Evolutionary conservation across 768 basidiomycete species (phyloP), one percentile per base, ranked within the genome.

Genomic region (Pleurotus tuoliensis): DNA sequence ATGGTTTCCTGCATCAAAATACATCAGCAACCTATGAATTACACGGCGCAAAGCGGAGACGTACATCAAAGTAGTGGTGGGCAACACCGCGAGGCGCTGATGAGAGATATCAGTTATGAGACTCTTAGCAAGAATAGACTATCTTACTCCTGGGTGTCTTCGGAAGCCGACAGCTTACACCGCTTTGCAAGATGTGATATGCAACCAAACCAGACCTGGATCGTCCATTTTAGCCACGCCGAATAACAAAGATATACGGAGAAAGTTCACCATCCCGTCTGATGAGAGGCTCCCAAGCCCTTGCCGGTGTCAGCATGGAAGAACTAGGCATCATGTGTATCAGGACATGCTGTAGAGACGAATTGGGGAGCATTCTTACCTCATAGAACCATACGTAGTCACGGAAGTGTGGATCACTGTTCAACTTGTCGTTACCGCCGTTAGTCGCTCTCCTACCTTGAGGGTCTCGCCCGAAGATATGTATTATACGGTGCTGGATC

Each of bases 341-440:
- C 30, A 34, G 30, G 30, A 9, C 9, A 34, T 34, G 30, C 30
- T 34, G 30, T 34, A 34, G 30, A 34, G 30, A 11, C 30, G 30
- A 34, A 34, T 8, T 11, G 8, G 30, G 30, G 30, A 30, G 30
- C 11, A 11, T 11, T 11, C 76, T 56, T 57, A 92, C 91, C 75
- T 98, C 96, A 69, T 94, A 90, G 79, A 98, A 98, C 82, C 87
- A 91, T 43, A 98, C 86, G 66, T 98, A 98, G 70, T 98, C 95
- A 45, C 94, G 82, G 83, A 98, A 99, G 74, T 97, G 82, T 13
- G 94, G 93, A 69, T 99, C 97, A 56, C 81, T 78, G 70, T 99
- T 92, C 61, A 99, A 73, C 68, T 87, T 90, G 37, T 82, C 77
- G 65, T 89, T 89, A 5, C 93, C 93, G 16, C 95, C 97, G 66